phyloP scores from a whole-genome alignment of 2,329 filamentous ascomycete species.

The Claviceps africana region DNA sequence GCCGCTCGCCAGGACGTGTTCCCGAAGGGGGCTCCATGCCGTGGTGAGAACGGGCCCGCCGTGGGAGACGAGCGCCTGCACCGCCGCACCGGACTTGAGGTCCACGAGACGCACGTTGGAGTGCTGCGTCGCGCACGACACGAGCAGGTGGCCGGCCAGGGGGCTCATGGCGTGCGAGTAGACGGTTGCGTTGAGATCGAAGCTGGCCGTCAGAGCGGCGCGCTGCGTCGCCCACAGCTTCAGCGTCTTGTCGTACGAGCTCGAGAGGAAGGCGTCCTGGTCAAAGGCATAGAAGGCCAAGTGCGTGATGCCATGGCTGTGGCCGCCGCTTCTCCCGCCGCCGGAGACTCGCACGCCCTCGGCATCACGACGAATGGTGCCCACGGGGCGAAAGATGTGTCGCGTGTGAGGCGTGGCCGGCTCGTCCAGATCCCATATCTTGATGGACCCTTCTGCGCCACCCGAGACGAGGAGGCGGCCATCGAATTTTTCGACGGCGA shows the following conservation, averaged over 20 bases:
- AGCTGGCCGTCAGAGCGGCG: constrained; percentile 47
- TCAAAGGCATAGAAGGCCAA: constrained; percentile 70
- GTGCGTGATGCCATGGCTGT: constrained; percentile 62
- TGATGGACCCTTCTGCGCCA: constrained; percentile 71
- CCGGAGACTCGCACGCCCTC: background rate
- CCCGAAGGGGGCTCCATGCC: constrained; percentile 69
- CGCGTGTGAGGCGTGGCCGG: constrained; percentile 28
- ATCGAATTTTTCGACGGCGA: constrained; percentile 72
- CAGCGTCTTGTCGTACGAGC: constrained; percentile 63
- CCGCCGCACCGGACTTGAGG: constrained; percentile 60
- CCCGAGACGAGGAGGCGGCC: constrained; percentile 67
- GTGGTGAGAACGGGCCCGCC: constrained; percentile 53
- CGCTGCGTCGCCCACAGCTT: constrained; percentile 60
- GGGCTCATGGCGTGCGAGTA: constrained; percentile 69
- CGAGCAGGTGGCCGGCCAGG: constrained; percentile 57
- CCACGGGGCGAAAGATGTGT: constrained; percentile 40
- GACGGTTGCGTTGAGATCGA: constrained; percentile 52
- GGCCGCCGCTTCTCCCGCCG: constrained; percentile 21
- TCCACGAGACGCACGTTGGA: constrained; percentile 76
- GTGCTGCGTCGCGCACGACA: constrained; percentile 80
- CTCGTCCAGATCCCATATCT: constrained; percentile 73
- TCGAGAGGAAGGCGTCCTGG: constrained; percentile 58
- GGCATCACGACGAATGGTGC: constrained; percentile 30
- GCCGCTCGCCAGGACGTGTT: constrained; percentile 69
- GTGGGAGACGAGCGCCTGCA: constrained; percentile 57